phyloP scores from a whole-genome alignment of 1,284 basidiomycete species.

The Singerocomus rubriflavus region DNA sequence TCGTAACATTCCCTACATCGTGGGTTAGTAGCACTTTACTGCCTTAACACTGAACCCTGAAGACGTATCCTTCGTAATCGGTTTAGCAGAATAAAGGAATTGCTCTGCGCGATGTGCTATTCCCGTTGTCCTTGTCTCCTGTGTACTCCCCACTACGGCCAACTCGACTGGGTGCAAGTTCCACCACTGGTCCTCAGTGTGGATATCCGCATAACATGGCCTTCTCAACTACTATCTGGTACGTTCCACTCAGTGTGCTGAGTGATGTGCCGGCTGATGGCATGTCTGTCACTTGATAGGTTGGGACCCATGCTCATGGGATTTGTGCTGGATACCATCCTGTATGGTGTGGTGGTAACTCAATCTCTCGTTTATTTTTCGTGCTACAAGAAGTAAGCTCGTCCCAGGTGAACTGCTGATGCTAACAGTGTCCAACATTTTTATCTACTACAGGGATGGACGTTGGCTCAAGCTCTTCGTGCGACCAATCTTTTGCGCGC shows the following conservation, averaged over 20 bases:
- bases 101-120: conserved; percentile 1
- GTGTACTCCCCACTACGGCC: conserved; percentile 1
- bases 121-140: conserved; percentile 5
- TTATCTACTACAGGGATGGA: conserved; percentile 12
- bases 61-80: conserved; percentile 22
- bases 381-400: conserved; percentile 36
- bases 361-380: conserved; percentile 42
- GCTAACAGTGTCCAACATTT: neutral
- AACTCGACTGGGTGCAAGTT: conserved; percentile 6
- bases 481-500: neutral
- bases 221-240: conserved; percentile 23
- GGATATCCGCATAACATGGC: conserved; percentile 17
- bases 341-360: conserved; percentile 42
- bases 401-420: neutral
- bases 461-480: conserved; percentile 27
- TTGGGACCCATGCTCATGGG: conserved; percentile 42
- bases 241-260: conserved; percentile 1
- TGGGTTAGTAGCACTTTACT: neutral
- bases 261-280: neutral
- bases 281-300: conserved; percentile 19
- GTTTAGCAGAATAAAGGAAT: conserved; percentile 16
- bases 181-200: conserved; percentile 7
- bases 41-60: conserved; percentile 13
- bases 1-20: conserved; percentile 5
- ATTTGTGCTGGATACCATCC: conserved; percentile 38